Conservation (phyloP, 495 filamentous ascomycete species). For the Immersiella caudata region DNA sequence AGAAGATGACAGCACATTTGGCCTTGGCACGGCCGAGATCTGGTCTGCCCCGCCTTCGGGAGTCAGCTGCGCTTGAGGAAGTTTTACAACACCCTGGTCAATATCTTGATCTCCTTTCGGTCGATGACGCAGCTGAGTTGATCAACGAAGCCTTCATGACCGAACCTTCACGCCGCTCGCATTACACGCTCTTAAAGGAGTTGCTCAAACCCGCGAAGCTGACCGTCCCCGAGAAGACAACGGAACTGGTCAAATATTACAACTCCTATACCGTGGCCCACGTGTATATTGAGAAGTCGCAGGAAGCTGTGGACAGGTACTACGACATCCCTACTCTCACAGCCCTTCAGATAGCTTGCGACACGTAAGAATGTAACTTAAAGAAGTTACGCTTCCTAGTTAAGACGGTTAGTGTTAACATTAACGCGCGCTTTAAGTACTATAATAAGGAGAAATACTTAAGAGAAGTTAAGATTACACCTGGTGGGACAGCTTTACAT, state of each 20-base stretch:
- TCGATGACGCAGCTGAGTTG: background rate
- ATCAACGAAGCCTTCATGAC: background rate
- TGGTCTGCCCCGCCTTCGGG: background rate
- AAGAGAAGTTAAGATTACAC: background rate
- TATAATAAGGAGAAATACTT: background rate
- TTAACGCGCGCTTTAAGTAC: constrained; percentile 6
- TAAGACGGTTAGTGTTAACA: constrained; percentile 18
- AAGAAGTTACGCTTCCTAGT: constrained; percentile 19
- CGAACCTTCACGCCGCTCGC: background rate
- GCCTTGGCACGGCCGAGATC: background rate
- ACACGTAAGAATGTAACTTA: background rate
- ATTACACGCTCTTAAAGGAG: background rate
- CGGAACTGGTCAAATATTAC: background rate
- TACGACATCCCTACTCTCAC: background rate
- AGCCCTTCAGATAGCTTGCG: constrained; percentile 16
- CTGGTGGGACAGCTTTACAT: constrained; percentile 22
- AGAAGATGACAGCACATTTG: background rate
- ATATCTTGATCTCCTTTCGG: background rate
- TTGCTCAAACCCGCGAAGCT: background rate
- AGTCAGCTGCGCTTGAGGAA: too few relatives aligned
- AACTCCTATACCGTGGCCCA: background rate
- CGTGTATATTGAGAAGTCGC: constrained; percentile 5
- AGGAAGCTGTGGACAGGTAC: background rate
- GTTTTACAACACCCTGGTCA: too few relatives aligned
- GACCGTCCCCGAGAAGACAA: background rate